Percentiles rank a stretch among this genome's conserved stretches.
phyloP scores from a whole-genome alignment of 1,139 yeast genomes.

The Arxiozyma telluris region DNA sequence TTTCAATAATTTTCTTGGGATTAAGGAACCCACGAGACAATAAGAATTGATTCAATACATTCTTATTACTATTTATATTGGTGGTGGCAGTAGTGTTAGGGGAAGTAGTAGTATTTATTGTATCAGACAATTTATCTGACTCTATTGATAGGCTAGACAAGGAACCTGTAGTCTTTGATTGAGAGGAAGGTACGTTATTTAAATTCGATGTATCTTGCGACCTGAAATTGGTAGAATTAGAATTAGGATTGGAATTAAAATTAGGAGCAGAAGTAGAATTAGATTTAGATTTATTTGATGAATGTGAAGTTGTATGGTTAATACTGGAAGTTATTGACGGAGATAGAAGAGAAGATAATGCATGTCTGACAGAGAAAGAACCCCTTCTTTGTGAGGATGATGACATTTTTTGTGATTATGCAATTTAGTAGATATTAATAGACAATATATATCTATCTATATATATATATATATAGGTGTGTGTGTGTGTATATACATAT shows the following conservation, averaged over 20 bases:
- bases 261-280: background rate
- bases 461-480: too few relatives aligned
- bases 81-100: background rate
- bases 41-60: background rate
- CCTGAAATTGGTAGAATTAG: too few relatives aligned
- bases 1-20: constrained; percentile 13
- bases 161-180: background rate
- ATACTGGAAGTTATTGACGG: background rate
- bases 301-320: constrained; percentile 1
- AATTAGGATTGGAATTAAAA: background rate
- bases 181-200: background rate
- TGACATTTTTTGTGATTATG: background rate
- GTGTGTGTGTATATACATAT: too few relatives aligned
- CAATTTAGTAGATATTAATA: too few relatives aligned
- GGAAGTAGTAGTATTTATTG: background rate
- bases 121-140: background rate
- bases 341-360: constrained; percentile 19
- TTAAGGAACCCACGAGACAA: constrained; percentile 21
- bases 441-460: too few relatives aligned
- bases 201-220: too few relatives aligned
- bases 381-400: constrained; percentile 7
- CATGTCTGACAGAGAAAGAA: constrained; percentile 20
- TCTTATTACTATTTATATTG: background rate
- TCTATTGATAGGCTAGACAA: background rate
- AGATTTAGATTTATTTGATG: background rate